Base-by-base conservation (phyloP, 352 stramenopile species). In the Albugo candida region DNA sequence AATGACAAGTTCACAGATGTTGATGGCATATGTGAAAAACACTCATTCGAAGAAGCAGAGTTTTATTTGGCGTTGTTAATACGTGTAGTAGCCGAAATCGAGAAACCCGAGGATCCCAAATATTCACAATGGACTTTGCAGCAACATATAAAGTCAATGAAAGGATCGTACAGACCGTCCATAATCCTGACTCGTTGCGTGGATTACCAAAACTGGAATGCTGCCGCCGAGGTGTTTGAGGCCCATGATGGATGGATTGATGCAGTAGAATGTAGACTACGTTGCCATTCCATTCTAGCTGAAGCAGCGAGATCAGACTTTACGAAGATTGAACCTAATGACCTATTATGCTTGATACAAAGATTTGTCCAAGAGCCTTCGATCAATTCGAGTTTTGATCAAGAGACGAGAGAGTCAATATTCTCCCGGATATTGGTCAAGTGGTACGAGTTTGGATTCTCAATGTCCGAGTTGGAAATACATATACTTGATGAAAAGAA, bases 181-280 rank as follows among this genome's bases (percentile, higher is more conserved):
- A 65, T 84, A 13, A 66, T 92, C 58, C 64, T 87, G 16, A 56
- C 77, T 21, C 70, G 78, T 6, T 88, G 75, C 54, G 63, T 83
- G 6, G 78, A 92, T 57, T 88, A 78, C 35, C 68, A 61, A 13
- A 88, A 92, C 48, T 92, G 78, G 78, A 70, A 59, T 17, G 78
- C 75, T 0, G 78, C 78, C 0, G 78, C 78, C 1, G 71, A 62
- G 46, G 61, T 88, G 16, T 86, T 87, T 36, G 67, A 92, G 63
- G 75, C 63, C 2, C 70, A 92, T 18, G 75, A 67, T 11, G 78
- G 87, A 48, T 54, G 84, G 1, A 71, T 92, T 1, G 73, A 92
- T 51, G 78, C 78, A 5, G 61, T 92, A n/a, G 78, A 92, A 51
- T 84, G 74, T 48, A 67, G 77, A 1, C 50, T 92, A 27, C 77